Base-by-base conservation (phyloP, 2,329 filamentous ascomycete species). In the Eutypa lata region DNA sequence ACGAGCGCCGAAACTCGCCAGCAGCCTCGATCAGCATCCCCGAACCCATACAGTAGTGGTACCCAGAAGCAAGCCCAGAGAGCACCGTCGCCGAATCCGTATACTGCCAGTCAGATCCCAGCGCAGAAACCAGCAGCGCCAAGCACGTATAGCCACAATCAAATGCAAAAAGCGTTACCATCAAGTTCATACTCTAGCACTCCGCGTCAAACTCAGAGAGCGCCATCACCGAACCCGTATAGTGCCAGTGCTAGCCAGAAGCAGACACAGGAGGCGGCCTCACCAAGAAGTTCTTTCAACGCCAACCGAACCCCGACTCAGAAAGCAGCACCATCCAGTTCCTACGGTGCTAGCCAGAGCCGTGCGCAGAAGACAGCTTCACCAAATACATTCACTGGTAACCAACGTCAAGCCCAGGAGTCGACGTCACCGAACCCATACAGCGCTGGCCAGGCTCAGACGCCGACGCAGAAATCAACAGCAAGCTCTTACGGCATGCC, bases 161-260 rank as follows among this genome's bases (percentile, higher is more conserved):
- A 45, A n/a, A 10, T 19, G 14, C 42, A 24, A n/a, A 45, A 11
- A 21, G 21, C 42, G 22, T 10, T 13, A 11, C 42, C 22, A 13
- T 14, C 11, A 10, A 31, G 26, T 31, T 45, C 22, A 21, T 45
- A 45, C 21, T 31, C 26, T 18, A 19, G 42, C 21, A 26, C 53
- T 35, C 54, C 53, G 14, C 50, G 21, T 31, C 26, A 31, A n/a
- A 21, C 49, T 22, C 70, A 73, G 56, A 71, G 80, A 31, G 79
- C 82, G 2, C 72, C 42, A 18, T 45, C 42, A 13, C 42, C 42
- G 0, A 88, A 87, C 53, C 83, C 84, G 1, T 88, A 88, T 62
- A 75, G 60, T 22, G 69, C 68, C 26, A 31, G 10, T 10, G 26
- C 26, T 10, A 69, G 65, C 49, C 71, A 71, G 55, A 42, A 42